Evolutionary conservation across 805 yeast species (phyloP).

Genomic region (Maudiozyma pseudohumilis): DNA sequence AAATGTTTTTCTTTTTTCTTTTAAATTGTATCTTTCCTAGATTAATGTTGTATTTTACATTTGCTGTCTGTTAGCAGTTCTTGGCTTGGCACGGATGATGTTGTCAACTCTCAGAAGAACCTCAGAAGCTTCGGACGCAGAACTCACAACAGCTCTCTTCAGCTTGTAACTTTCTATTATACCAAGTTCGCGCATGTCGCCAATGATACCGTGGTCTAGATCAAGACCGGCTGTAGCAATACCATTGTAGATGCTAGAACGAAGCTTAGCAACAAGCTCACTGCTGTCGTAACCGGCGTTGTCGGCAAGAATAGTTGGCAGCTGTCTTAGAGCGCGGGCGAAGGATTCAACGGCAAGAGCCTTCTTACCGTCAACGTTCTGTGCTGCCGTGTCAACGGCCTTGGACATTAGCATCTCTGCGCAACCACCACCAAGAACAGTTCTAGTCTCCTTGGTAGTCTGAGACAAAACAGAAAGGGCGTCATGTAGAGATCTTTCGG

Average conservation of each 20-base stretch:
- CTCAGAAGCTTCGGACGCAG: constrained; percentile 98
- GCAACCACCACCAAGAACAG: constrained; percentile 92
- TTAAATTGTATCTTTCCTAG: not conserved
- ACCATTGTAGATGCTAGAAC: constrained; percentile 81
- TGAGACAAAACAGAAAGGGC: constrained; percentile 92
- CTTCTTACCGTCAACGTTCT: constrained; percentile 85
- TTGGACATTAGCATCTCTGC: constrained; percentile 94
- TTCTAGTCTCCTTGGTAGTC: constrained; percentile 85
- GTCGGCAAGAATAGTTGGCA: constrained; percentile 92
- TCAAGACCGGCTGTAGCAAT: constrained; percentile 87
- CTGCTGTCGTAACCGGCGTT: constrained; percentile 95
- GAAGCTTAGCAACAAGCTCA: constrained; percentile 80
- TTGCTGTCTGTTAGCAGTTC: constrained; percentile 81
- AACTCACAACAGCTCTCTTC: constrained; percentile 85
- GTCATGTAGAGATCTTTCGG: constrained; percentile 94
- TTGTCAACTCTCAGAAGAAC: constrained; percentile 91
- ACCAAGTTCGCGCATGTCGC: constrained; percentile 91
- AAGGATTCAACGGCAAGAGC: constrained; percentile 91
- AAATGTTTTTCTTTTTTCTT: not conserved
- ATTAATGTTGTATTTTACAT: constrained; percentile 10
- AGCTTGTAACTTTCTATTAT: constrained; percentile 87
- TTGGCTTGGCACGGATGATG: constrained; percentile 91
- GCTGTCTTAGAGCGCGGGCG: constrained; percentile 86
- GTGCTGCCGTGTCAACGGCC: constrained; percentile 89
- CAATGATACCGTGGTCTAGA: constrained; percentile 70